Conservation (phyloP, 768 basidiomycete genomes). For the Trametes meyenii region DNA sequence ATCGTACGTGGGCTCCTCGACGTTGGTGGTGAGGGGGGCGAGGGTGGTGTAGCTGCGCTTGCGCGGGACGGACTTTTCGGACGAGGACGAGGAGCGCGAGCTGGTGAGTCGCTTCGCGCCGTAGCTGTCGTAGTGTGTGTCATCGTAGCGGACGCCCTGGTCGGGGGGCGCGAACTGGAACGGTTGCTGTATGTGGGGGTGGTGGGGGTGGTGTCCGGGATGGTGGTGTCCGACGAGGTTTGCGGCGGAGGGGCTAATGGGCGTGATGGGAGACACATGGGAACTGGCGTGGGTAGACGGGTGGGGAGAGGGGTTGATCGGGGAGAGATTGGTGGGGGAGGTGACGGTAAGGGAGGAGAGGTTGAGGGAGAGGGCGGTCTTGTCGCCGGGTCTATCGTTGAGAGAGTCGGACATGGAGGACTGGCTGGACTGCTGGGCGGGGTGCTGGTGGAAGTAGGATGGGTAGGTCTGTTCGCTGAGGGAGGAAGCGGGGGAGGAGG, state of each 20-base stretch:
- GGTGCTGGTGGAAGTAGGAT: slow-evolving; percentile 30
- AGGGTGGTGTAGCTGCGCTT: slow-evolving; percentile 65
- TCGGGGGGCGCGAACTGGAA: slow-evolving; percentile 56
- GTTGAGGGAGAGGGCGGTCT: slow-evolving; percentile 57
- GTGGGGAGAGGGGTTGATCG: slow-evolving; percentile 52
- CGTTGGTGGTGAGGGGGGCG: slow-evolving; percentile 39
- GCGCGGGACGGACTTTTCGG: slow-evolving; percentile 61
- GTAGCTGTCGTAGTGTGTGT: slow-evolving; percentile 33
- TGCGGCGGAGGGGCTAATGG: slow-evolving; percentile 57
- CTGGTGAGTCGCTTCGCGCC: slow-evolving; percentile 43
- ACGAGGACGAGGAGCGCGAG: slow-evolving; percentile 46
- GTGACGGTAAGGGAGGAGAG: slow-evolving; percentile 66
- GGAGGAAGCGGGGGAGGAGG: slow-evolving; percentile 38
- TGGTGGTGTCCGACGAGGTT: slow-evolving; percentile 46
- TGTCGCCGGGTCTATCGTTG: slow-evolving; percentile 29
- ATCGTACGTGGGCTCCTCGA: slow-evolving; percentile 38
- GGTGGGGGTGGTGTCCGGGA: slow-evolving; percentile 36
- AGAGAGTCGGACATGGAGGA: slow-evolving; percentile 29
- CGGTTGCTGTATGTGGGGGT: slow-evolving; percentile 32
- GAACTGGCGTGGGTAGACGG: slow-evolving; percentile 37
- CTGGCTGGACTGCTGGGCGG: slow-evolving; percentile 27
- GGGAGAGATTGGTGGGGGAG: slow-evolving; percentile 67
- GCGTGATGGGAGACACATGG: slow-evolving; percentile 50
- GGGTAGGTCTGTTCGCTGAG: slow-evolving; percentile 35
- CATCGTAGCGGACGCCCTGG: slow-evolving; percentile 37